Evolutionary conservation across 2,329 filamentous ascomycete genomes (phyloP).

Genomic region (Penicillium expansum): DNA sequence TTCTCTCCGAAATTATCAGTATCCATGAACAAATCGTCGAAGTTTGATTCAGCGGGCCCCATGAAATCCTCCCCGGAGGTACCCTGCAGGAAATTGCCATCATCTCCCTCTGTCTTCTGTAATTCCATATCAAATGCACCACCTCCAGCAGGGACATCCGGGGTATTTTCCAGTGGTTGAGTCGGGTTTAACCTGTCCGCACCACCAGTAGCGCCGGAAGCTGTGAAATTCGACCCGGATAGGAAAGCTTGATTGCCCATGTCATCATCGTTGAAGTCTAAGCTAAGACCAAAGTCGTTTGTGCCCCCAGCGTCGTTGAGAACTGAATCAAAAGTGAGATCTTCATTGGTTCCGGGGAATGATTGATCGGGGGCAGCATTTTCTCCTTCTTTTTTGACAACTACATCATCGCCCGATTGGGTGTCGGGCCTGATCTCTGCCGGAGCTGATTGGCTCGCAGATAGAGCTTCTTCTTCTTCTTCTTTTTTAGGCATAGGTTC

Average conservation of each 20-base stretch:
- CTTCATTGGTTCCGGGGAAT: constrained; percentile 29
- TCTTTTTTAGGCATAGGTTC: constrained; percentile 19
- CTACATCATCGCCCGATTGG: constrained; percentile 12
- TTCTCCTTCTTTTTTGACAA: constrained; percentile 27
- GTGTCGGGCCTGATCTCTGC: constrained; percentile 12
- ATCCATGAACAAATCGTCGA: constrained; percentile 47
- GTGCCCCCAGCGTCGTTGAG: constrained; percentile 34
- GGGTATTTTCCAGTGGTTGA: constrained; percentile 21
- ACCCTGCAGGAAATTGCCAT: constrained; percentile 20
- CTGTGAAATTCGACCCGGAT: constrained; percentile 33
- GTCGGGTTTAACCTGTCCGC: constrained; percentile 12
- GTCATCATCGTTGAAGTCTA: constrained; percentile 41
- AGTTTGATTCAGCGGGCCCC: constrained; percentile 43
- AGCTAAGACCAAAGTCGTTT: constrained; percentile 40
- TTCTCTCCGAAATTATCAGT: constrained; percentile 38
- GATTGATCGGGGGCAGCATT: constrained; percentile 22
- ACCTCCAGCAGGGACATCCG: constrained; percentile 26
- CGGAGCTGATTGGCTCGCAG: constrained; percentile 12
- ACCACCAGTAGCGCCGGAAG: constrained; percentile 16
- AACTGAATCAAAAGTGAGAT: constrained; percentile 44
- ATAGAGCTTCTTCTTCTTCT: constrained; percentile 13
- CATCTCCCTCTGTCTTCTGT: constrained; percentile 25
- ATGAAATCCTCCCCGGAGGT: constrained; percentile 36
- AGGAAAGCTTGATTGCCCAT: constrained; percentile 40
- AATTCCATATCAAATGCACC: constrained; percentile 41